Evolutionary conservation across 2,329 filamentous ascomycete species (phyloP), one percentile per base, ranked within the genome.

Genomic region (Chrysosporium keratinophilum): DNA sequence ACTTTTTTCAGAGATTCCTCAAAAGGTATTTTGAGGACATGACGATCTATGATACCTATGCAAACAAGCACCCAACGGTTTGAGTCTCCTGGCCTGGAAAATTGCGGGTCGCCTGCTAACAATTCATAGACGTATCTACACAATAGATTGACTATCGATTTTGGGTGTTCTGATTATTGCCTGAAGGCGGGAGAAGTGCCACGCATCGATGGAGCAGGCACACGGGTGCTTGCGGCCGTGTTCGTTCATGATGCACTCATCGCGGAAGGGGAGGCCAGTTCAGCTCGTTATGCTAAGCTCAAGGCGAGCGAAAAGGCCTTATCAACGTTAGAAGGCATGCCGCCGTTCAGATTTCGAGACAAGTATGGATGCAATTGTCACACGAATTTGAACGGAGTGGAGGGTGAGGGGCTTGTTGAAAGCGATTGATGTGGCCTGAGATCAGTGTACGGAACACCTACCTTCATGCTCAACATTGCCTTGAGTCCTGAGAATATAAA

Each of bases 1-100:
- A 66, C 0, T 97, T 98, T 71, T 96, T 95, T 69, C 70, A 80
- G n/a, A 66, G 63, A 12, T 82, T 90, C 58, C 78, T 97, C 53
- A 77, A 78, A 54, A 83, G 82, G 2, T 95, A 83, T 71, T 97
- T 97, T 66, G 75, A 79, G 50, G 85, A 96, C 67, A 95, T 97
- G 83, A 74, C 76, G 2, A 77, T 93, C 39, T 96, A 95, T 67
- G 89, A 97, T 67, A 81, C 80, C 0, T 96, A 87, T 66, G 89
- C 88, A 1, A 88, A 85, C 62, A 86, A 86, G 34, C 90, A 97
- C 61, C 91, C 91, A 0, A 84, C 87, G 3, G 73, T 74, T 68
- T 69, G 63, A 12, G 39, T 23, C 17, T 35, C 41, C 17, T 15
- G 54, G 14, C 49, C 1, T 40, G 2, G 4, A 31, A 20, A 20